Conservation (phyloP, 495 filamentous ascomycete species). For the Podospora pseudoanserina region DNA sequence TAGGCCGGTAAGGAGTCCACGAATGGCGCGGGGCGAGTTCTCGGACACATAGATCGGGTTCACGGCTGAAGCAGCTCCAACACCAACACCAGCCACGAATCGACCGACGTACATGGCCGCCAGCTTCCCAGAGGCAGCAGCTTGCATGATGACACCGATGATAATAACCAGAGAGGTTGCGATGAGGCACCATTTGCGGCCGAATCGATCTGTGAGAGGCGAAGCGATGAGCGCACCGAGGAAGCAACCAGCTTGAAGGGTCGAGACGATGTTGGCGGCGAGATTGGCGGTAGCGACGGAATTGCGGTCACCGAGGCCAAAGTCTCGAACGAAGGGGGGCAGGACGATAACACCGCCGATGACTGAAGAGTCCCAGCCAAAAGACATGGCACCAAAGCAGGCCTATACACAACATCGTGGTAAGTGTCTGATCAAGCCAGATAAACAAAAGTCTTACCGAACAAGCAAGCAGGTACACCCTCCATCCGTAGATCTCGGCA, state of each 20-base stretch:
- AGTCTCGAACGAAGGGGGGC: constrained; percentile 47
- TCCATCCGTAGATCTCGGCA: constrained; percentile 75
- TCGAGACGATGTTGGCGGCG: constrained; percentile 50
- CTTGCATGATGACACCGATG: constrained; percentile 55
- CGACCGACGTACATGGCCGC: constrained; percentile 60
- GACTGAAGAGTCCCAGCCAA: constrained; percentile 62
- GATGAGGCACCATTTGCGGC: constrained; percentile 54
- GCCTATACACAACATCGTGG: constrained; percentile 37
- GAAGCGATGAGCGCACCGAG: constrained; percentile 38
- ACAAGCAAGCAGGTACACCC: constrained; percentile 64
- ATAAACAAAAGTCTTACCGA: constrained; percentile 47
- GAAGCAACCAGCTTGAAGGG: constrained; percentile 56
- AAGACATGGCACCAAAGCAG: constrained; percentile 75
- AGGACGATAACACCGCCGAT: constrained; percentile 62
- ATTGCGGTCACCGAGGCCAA: constrained; percentile 27
- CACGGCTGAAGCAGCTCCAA: constrained; percentile 56
- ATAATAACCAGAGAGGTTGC: constrained; percentile 53
- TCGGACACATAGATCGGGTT: constrained; percentile 59
- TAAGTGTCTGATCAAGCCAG: constrained; percentile 13
- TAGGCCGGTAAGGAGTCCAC: constrained; percentile 55
- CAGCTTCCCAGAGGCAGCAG: constrained; percentile 47
- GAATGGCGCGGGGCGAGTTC: constrained; percentile 48
- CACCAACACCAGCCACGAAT: constrained; percentile 59
- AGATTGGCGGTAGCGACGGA: constrained; percentile 36
- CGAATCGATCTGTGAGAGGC: constrained; percentile 40